Conservation (phyloP, 2,329 filamentous ascomycete species). For the Pezicula rhizophila region DNA sequence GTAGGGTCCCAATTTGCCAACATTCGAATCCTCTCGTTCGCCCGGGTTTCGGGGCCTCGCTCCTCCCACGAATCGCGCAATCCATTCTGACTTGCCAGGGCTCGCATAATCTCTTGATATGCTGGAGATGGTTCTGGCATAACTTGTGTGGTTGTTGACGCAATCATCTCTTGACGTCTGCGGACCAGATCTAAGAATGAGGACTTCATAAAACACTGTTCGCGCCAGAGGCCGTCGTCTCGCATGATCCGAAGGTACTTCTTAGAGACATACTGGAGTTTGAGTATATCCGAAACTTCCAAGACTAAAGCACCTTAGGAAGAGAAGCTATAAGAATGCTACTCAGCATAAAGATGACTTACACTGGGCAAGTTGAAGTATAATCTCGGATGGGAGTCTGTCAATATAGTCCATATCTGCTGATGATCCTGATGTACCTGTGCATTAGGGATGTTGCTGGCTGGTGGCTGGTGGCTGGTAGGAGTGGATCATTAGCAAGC, state of each 20-base stretch:
- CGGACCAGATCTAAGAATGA: constrained; percentile 56
- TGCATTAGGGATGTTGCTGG: too few species aligned
- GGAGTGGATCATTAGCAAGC: too few species aligned
- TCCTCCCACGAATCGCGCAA: constrained; percentile 20
- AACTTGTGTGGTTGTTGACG: constrained; percentile 27
- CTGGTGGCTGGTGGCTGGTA: too few species aligned
- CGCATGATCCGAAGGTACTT: constrained; percentile 61
- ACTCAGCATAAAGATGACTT: constrained; percentile 3
- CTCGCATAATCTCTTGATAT: constrained; percentile 21
- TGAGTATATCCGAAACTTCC: constrained; percentile 57
- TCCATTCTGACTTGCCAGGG: constrained; percentile 23
- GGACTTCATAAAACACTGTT: constrained; percentile 67
- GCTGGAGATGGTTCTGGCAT: constrained; percentile 28
- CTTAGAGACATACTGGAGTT: constrained; percentile 63
- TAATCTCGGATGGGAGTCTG: constrained; percentile 24
- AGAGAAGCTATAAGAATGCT: neutral
- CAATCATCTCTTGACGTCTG: constrained; percentile 40
- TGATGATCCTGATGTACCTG: neutral
- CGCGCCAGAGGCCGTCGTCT: constrained; percentile 72
- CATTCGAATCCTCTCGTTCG: constrained; percentile 45
- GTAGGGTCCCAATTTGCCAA: constrained; percentile 79
- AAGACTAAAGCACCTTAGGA: constrained; percentile 44
- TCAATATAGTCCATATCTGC: constrained; percentile 16
- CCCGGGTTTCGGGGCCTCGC: constrained; percentile 16
- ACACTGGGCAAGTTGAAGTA: constrained; percentile 23